Evolutionary conservation across 2,329 filamentous ascomycete species (phyloP).

Genomic region (Didymellaceae sp.): DNA sequence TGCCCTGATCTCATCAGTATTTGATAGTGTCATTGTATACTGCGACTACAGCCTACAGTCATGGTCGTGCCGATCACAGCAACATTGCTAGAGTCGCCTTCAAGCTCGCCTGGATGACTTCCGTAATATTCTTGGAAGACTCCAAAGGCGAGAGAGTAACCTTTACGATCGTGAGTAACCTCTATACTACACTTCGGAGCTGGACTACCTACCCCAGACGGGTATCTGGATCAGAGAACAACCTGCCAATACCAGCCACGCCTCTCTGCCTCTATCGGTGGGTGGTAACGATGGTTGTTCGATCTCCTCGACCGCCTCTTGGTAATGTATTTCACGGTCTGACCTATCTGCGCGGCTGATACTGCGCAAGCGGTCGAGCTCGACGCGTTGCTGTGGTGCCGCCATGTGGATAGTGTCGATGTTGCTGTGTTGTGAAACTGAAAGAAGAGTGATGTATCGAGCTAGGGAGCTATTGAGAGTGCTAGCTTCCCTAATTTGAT

Average conservation of each 20-base stretch:
- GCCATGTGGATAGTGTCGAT: neutral
- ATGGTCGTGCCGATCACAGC: slow-evolving; percentile 30
- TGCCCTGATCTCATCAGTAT: slow-evolving; percentile 34
- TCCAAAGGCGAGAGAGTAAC: slow-evolving; percentile 30
- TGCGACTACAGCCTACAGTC: slow-evolving; percentile 18
- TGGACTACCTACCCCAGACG: slow-evolving; percentile 27
- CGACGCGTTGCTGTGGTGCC: neutral
- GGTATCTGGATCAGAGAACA: slow-evolving; percentile 32
- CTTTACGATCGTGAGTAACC: slow-evolving; percentile 15
- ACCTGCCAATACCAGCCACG: slow-evolving; percentile 33
- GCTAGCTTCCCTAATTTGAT: too few species aligned
- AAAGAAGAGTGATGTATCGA: too few species aligned
- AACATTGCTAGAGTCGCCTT: slow-evolving; percentile 14
- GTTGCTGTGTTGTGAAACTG: too few species aligned
- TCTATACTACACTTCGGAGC: neutral
- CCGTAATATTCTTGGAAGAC: slow-evolving; percentile 33
- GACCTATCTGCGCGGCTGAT: neutral
- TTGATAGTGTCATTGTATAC: too few species aligned
- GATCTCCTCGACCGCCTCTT: slow-evolving; percentile 17
- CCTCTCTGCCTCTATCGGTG: slow-evolving; percentile 26
- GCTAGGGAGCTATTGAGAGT: too few species aligned
- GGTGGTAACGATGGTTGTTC: slow-evolving; percentile 23
- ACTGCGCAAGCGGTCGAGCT: neutral
- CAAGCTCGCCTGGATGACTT: slow-evolving; percentile 21
- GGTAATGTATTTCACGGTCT: slow-evolving; percentile 1